Evolutionary conservation across 306 rosid species (phyloP).

Genomic region (Acacia crassicarpa): DNA sequence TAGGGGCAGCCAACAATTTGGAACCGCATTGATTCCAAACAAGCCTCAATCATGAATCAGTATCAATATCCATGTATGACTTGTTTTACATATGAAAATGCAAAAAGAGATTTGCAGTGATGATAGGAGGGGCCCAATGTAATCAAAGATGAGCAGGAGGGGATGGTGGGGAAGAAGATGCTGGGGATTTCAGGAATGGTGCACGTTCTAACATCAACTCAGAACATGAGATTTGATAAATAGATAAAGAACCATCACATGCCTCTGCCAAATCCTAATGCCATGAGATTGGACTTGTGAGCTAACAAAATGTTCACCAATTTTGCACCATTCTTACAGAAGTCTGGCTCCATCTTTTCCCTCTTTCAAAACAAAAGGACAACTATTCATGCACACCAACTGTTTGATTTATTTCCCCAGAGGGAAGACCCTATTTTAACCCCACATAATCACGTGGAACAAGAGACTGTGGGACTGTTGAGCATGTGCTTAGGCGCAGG

Average conservation of each 20-base stretch:
- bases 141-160: neutral
- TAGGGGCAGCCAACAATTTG: neutral
- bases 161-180: neutral
- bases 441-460: neutral
- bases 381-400: neutral
- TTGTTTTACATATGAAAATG: neutral
- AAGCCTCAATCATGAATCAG: neutral
- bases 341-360: neutral
- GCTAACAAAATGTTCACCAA: neutral
- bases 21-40: neutral
- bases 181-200: neutral
- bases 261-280: neutral
- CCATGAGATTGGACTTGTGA: neutral
- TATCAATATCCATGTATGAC: neutral
- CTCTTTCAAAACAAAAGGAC: neutral
- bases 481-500: conserved; percentile 78
- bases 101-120: neutral
- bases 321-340: neutral
- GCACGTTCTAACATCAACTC: neutral
- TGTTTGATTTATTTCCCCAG: neutral
- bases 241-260: neutral
- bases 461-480: conserved; percentile 46
- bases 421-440: neutral
- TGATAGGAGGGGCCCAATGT: neutral
- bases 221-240: neutral